Conservation (phyloP, 371 early-diverging fungal genomes). For the Apophysomyces ossiformis region DNA sequence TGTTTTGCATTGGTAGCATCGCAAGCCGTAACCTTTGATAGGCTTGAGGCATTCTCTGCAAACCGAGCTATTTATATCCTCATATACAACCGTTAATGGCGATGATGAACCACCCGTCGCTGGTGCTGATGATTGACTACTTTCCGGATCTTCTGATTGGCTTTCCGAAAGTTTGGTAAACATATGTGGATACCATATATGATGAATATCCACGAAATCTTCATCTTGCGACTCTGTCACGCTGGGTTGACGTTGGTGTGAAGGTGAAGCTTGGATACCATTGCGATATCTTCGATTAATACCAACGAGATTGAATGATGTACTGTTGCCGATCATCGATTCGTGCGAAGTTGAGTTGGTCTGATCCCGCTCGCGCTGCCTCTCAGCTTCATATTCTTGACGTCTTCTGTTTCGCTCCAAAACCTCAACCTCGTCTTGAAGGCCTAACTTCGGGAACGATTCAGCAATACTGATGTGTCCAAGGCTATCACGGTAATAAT, state of each 20-base stretch:
- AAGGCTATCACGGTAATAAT: slow-evolving; percentile 48
- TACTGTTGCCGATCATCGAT: slow-evolving; percentile 24
- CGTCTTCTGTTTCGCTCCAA: slow-evolving; percentile 33
- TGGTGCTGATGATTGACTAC: neutral
- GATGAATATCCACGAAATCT: slow-evolving; percentile 17
- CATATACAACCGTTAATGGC: slow-evolving; percentile 17
- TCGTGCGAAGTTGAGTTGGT: slow-evolving; percentile 21
- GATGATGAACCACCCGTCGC: slow-evolving; percentile 2
- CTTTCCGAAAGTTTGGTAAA: slow-evolving; percentile 24
- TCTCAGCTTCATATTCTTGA: slow-evolving; percentile 40
- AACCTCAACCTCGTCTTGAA: slow-evolving; percentile 31
- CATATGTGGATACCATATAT: slow-evolving; percentile 52
- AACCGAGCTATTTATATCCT: slow-evolving; percentile 27
- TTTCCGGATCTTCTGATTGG: slow-evolving; percentile 12
- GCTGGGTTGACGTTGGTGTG: neutral
- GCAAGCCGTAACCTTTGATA: slow-evolving; percentile 55
- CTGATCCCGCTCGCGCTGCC: slow-evolving; percentile 21
- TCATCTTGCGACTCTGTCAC: slow-evolving; percentile 7
- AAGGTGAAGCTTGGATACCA: neutral
- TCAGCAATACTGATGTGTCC: slow-evolving; percentile 59
- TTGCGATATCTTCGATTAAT: slow-evolving; percentile 25
- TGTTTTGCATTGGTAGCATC: slow-evolving; percentile 58
- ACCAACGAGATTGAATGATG: slow-evolving; percentile 20
- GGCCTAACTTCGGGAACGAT: slow-evolving; percentile 41
- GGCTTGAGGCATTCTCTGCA: slow-evolving; percentile 59